A percentile compares a stretch with the other conserved stretches of the same genome.
These are phyloP conservation scores for Parastagonospora nodorum DNA, from an alignment of 2,329 filamentous ascomycete genomes.

Conservation along the genomic window DNA sequence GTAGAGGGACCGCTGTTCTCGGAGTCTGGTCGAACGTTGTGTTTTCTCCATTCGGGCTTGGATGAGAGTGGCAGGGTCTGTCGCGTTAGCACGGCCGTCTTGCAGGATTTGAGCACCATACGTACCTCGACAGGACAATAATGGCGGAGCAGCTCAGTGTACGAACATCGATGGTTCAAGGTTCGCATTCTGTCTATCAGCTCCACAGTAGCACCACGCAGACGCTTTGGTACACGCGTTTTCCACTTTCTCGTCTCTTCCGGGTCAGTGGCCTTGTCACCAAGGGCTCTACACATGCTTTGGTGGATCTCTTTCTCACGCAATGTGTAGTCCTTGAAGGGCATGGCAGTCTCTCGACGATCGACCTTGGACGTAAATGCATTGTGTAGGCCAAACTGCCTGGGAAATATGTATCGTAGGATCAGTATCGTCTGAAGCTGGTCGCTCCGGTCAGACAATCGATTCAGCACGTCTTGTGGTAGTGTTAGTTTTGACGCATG, in stretches of 20 bases:
- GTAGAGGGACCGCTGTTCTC: not conserved
- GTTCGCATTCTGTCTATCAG: slow-evolving; percentile 72
- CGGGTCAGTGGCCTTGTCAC: slow-evolving; percentile 19
- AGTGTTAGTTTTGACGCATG: slow-evolving; percentile 14
- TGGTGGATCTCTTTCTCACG: slow-evolving; percentile 78
- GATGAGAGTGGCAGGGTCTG: slow-evolving; percentile 33
- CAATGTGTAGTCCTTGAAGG: slow-evolving; percentile 82
- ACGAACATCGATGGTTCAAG: slow-evolving; percentile 76
- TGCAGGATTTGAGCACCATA: not conserved
- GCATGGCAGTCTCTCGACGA: slow-evolving; percentile 68
- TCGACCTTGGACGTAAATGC: slow-evolving; percentile 79
- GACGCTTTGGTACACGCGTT: slow-evolving; percentile 62
- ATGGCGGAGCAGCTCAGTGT: slow-evolving; percentile 75
- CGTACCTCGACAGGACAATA: slow-evolving; percentile 70
- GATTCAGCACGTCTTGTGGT: slow-evolving; percentile 75
- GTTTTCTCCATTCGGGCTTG: slow-evolving; percentile 32
- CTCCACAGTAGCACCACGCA: slow-evolving; percentile 65
- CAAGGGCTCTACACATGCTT: slow-evolving; percentile 26
- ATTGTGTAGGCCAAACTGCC: slow-evolving; percentile 89
- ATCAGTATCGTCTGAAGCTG: slow-evolving; percentile 67
- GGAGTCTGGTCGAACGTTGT: slow-evolving; percentile 16
- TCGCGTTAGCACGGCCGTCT: slow-evolving; percentile 14
- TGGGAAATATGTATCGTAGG: slow-evolving; percentile 92
- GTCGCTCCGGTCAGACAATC: slow-evolving; percentile 59
- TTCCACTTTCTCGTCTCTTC: slow-evolving; percentile 41